Conservation (phyloP, 176 grass and related monocot genomes). For the Chloris gayana region DNA sequence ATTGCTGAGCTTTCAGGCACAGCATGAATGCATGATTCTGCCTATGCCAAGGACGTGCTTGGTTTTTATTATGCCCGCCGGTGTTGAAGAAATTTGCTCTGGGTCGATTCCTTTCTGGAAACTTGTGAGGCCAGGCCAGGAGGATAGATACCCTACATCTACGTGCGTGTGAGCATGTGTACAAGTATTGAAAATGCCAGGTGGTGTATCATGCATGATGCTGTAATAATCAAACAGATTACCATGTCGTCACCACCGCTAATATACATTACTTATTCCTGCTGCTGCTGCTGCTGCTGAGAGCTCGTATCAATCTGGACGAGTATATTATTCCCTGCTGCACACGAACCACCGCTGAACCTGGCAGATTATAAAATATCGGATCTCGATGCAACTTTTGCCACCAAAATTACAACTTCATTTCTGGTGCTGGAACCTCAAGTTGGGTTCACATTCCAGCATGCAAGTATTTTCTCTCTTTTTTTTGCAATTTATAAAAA, state of each 20-base stretch:
- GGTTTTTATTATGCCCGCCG: no score
- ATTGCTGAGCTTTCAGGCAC: no score
- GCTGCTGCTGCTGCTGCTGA: no score
- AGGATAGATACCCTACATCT: background rate
- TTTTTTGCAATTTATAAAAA: no score
- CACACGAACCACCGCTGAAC: background rate
- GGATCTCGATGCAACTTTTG: constrained; percentile 10
- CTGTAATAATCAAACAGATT: constrained; percentile 14
- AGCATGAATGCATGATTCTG: no score
- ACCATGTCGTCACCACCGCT: no score
- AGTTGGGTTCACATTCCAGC: background rate
- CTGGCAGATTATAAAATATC: background rate
- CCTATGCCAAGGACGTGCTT: no score
- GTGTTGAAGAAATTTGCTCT: background rate
- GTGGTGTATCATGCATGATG: background rate
- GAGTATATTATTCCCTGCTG: background rate
- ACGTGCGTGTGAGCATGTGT: background rate
- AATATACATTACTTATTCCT: background rate
- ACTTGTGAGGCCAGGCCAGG: background rate
- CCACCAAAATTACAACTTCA: background rate
- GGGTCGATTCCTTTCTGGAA: background rate
- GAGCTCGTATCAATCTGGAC: background rate
- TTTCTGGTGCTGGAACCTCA: background rate
- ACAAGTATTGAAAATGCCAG: background rate
- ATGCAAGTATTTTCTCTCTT: no score